Evolutionary conservation across 2,329 filamentous ascomycete species (phyloP), one percentile per base, ranked within the genome.

Genomic region (Penicillium sp.): DNA sequence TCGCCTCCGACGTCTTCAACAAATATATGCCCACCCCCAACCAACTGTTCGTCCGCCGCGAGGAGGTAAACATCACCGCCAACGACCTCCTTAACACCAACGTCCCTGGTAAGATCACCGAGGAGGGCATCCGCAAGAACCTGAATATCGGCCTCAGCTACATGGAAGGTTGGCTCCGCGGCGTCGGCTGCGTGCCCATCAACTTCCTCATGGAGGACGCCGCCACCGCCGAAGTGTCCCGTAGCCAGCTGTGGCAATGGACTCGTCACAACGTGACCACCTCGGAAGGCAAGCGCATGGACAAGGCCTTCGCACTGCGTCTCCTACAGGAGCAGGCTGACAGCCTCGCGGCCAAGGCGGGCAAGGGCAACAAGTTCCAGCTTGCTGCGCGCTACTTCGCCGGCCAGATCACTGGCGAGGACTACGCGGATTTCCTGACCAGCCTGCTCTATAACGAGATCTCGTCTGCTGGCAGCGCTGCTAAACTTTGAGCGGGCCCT

Each of bases 181-280:
- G 93, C 32, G 84, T 97, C 19, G 94, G 94, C 54, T 99, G 94
- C 68, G 92, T 97, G 49, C 94, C 94, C 45, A 97, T 97, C 78
- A 97, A 97, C 81, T 96, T 88, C 74, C 82, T 97, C 52, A 97
- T 97, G 93, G 94, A 99, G 79, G 94, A 97, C 66, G 94, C 94
- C 16, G 94, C 94, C 23, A 99, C 94, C 1, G 94, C 94, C 46
- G 94, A 99, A 75, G 94, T 99, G 5, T 95, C 90, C 53, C 87
- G 94, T 67, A 90, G 85, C 64, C 94, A 99, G 80, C 83, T 99
- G 42, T 96, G 93, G 93, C 94, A 99, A 75, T 99, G 94, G 94
- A 85, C 88, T 60, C 86, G 83, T 68, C 85, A 88, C 71, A 80
- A 83, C 49, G 78, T 93, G 56, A 83, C 82, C 58, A 96, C 92